Conservation (phyloP, 2,329 filamentous ascomycete species). For the Colletotrichum ledebouriae region DNA sequence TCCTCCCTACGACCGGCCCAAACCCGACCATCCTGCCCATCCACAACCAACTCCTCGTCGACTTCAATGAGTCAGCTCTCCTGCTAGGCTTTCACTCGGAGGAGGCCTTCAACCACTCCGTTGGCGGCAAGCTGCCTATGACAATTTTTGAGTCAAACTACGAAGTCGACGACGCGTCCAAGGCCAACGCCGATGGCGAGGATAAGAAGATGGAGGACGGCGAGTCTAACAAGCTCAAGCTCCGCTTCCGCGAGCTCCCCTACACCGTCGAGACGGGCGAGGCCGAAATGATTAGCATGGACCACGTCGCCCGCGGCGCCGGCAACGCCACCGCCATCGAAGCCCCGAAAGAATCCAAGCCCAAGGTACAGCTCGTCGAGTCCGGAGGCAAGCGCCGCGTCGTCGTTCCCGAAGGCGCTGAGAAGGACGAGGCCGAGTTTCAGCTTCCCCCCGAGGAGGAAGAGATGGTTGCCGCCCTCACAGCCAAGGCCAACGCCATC, state of each 20-base stretch:
- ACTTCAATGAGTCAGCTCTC: constrained; percentile 87
- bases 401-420: constrained; percentile 49
- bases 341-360: constrained; percentile 55
- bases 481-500: constrained; percentile 90
- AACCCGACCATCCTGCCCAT: constrained; percentile 76
- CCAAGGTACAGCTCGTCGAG: constrained; percentile 58
- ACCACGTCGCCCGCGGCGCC: constrained; percentile 88
- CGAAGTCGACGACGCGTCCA: constrained; percentile 73
- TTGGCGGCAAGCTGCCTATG: constrained; percentile 86
- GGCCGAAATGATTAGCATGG: constrained; percentile 97
- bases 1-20: constrained; percentile 81
- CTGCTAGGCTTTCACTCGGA: constrained; percentile 88
- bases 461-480: constrained; percentile 76
- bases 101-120: constrained; percentile 64
- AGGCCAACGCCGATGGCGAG: constrained; percentile 63
- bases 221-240: constrained; percentile 62
- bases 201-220: constrained; percentile 81
- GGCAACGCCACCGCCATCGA: constrained; percentile 79
- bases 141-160: constrained; percentile 90
- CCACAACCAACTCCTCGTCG: constrained; percentile 80
- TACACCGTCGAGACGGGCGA: constrained; percentile 95
- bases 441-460: constrained; percentile 69
- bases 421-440: constrained; percentile 50
- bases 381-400: constrained; percentile 62
- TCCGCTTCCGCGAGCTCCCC: constrained; percentile 85